Percentiles rank a stretch among this genome's conserved stretches.
phyloP scores from a whole-genome alignment of 306 rosid genomes.

The Cicer arietinum region DNA sequence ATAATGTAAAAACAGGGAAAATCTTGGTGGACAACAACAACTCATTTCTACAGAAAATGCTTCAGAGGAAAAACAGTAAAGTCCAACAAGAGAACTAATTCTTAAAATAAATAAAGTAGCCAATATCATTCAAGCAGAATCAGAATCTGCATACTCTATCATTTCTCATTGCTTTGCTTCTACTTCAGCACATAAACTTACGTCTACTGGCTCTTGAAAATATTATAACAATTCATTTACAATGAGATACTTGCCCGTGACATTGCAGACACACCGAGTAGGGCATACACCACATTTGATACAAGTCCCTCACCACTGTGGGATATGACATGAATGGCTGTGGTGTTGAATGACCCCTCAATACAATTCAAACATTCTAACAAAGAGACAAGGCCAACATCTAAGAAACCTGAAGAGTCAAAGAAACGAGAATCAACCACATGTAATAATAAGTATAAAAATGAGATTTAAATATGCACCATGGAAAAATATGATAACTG shows the following conservation, averaged over 20 bases:
- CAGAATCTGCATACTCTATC: constrained; percentile 22
- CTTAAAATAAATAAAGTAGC: constrained; percentile 21
- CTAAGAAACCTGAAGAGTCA: constrained; percentile 80
- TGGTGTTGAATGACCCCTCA: constrained; percentile 75
- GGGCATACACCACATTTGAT: constrained; percentile 90
- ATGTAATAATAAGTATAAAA: constrained; percentile 14
- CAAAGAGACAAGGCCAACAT: constrained; percentile 72
- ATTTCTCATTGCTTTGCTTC: constrained; percentile 11
- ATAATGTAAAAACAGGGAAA: constrained; percentile 1
- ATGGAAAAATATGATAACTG: neutral
- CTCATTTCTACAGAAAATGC: constrained; percentile 15
- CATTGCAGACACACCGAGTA: constrained; percentile 98
- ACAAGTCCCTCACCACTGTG: constrained; percentile 95
- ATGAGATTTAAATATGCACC: neutral
- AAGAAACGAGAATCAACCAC: constrained; percentile 37
- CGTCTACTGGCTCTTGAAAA: constrained; percentile 15
- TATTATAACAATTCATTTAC: constrained; percentile 10
- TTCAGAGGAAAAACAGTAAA: neutral
- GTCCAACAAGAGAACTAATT: constrained; percentile 19
- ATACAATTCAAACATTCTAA: constrained; percentile 63
- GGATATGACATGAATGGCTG: constrained; percentile 75
- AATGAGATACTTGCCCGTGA: constrained; percentile 70
- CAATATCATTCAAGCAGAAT: constrained; percentile 34
- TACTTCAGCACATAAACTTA: constrained; percentile 9
- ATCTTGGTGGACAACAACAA: neutral